Base-by-base conservation (phyloP, 2,329 filamentous ascomycete genomes). In the Fusarium sp. region DNA sequence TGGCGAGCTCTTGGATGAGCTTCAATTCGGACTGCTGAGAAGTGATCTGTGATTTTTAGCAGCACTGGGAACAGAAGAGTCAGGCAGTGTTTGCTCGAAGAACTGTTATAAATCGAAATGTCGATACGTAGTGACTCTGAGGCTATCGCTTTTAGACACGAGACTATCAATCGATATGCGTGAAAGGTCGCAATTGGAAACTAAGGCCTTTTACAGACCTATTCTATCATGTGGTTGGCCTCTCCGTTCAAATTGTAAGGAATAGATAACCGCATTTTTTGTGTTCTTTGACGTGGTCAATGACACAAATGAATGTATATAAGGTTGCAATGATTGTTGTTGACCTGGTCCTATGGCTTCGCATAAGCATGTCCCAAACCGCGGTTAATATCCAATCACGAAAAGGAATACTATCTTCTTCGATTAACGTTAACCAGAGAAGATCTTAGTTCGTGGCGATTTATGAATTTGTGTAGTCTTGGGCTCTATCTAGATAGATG, bases 1-100 rank as follows among this genome's bases (percentile, higher is more conserved):
- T 32, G 85, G 83, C 0, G 59, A 71, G 55, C 52, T 82, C 9
- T 62, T 80, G 49, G 84, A 84, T 65, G 69, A 81, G 18, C 18
- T 75, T 9, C 34, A 82, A 9, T 83, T 77, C 63, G 79, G 82
- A 1, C 66, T 87, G 30, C 57, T 83, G 50, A 80, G 81, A 59
- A 73, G 76, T 9, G 82, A 84, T n/a, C 32, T 75, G 30, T 46
- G 18, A 38, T 38, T n/a, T 6, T 10, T 38, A 38, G 18, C 18
- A 72, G 40, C 3, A 29, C 18, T 38, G 29, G 7, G 30, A 25
- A 25, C 30, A 22, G 25, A 50, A 25, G 18, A 20, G 18, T 6
- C 18, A 38, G 18, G 10, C 18, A 12, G 10, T 38, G 34, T 38
- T n/a, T 18, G 18, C 29, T n/a, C 34, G 18, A n/a, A n/a, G 18